A percentile compares a stretch with the other conserved stretches of the same genome.
These are phyloP conservation scores for Lobosporangium transversale DNA, from an alignment of 192 early-diverging fungal species.

Conservation along the genomic window DNA sequence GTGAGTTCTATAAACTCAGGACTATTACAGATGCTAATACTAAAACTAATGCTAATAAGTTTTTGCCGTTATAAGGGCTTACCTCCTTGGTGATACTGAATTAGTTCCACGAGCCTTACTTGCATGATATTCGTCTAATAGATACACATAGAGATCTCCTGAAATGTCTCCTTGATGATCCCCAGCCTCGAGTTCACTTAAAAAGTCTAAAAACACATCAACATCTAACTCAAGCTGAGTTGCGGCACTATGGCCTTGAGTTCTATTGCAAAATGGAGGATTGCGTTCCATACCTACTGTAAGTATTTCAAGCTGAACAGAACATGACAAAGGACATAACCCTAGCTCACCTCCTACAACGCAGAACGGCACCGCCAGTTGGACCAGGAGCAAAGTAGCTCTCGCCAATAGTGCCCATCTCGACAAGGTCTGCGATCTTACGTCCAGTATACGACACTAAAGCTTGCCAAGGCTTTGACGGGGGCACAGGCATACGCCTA, in stretches of 20 bases:
- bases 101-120: constrained; percentile 52
- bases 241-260: constrained; percentile 18
- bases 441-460: constrained; percentile 2
- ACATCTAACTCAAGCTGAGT: constrained; percentile 64
- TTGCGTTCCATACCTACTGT: no score
- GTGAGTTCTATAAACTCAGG: no score
- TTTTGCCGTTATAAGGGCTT: constrained; percentile 5
- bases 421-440: constrained; percentile 31
- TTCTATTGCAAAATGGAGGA: constrained; percentile 23
- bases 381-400: constrained; percentile 65
- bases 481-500: constrained; percentile 21
- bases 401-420: constrained; percentile 56
- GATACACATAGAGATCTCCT: constrained; percentile 79
- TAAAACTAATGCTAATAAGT: no score
- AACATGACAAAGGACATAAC: no score
- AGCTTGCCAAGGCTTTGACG: constrained; percentile 30
- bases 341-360: constrained; percentile 57
- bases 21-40: no score
- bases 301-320: no score
- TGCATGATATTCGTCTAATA: constrained; percentile 77
- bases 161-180: constrained; percentile 59
- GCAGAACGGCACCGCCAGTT: constrained; percentile 60
- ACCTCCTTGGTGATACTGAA: constrained; percentile 59
- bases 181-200: constrained; percentile 56
- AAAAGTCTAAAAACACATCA: constrained; percentile 71